Evolutionary conservation across 176 grass and related monocot species (phyloP).

Genomic region (Carex parvula): DNA sequence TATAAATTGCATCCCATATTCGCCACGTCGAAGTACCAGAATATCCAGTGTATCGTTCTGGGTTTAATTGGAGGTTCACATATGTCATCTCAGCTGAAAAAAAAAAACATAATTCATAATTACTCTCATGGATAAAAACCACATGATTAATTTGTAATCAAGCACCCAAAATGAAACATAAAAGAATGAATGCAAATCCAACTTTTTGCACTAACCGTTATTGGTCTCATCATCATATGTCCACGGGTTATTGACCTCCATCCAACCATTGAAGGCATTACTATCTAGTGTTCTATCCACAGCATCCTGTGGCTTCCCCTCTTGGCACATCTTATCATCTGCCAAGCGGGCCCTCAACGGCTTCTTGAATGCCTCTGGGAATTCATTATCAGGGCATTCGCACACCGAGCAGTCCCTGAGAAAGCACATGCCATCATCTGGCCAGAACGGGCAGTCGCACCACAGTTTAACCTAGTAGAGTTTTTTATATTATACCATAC

Average conservation of each 20-base stretch:
- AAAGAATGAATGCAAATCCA: background rate
- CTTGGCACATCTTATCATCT: slow-evolving; percentile 69
- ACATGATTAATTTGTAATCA: background rate
- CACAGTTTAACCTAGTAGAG: slow-evolving; percentile 77
- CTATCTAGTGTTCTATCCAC: slow-evolving; percentile 91
- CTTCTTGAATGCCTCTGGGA: slow-evolving; percentile 84
- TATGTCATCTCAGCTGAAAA: slow-evolving; percentile 84
- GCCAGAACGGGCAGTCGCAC: slow-evolving; percentile 97
- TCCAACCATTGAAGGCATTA: slow-evolving; percentile 80
- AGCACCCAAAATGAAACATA: background rate
- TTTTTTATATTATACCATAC: background rate
- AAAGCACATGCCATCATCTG: slow-evolving; percentile 91
- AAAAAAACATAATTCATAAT: slow-evolving; percentile 14
- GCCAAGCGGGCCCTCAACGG: slow-evolving; percentile 40
- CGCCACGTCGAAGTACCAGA: slow-evolving; percentile 73
- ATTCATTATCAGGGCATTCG: slow-evolving; percentile 91
- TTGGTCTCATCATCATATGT: slow-evolving; percentile 96
- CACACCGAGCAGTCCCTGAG: slow-evolving; percentile 88
- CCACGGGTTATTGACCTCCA: slow-evolving; percentile 94
- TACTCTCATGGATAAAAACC: slow-evolving; percentile 9
- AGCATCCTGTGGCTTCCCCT: slow-evolving; percentile 77
- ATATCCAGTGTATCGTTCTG: slow-evolving; percentile 97
- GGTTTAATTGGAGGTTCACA: slow-evolving; percentile 87
- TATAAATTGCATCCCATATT: slow-evolving; percentile 96
- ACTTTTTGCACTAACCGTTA: slow-evolving; percentile 42